These are phyloP conservation scores for Mycosphaerelloides madeirae DNA, from an alignment of 2,329 filamentous ascomycete genomes.

Conservation along the genomic window DNA sequence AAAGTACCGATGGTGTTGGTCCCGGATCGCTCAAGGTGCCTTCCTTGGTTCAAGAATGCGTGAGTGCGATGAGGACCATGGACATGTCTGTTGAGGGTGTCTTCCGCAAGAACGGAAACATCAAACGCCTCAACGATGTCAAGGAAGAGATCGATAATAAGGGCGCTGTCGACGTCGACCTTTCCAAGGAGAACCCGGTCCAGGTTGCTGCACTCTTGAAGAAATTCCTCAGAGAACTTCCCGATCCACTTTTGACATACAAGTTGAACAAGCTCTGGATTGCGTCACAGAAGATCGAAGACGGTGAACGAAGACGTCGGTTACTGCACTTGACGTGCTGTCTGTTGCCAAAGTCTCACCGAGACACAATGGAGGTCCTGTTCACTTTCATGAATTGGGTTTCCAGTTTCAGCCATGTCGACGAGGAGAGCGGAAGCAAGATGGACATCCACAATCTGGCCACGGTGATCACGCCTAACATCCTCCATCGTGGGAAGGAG, in stretches of 20 bases:
- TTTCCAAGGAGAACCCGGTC: conserved; percentile 84
- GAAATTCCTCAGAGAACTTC: conserved; percentile 89
- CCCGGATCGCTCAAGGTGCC: conserved; percentile 86
- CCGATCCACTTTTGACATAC: conserved; percentile 89
- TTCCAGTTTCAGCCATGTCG: conserved; percentile 92
- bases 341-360: conserved; percentile 82
- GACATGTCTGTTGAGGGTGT: conserved; percentile 98
- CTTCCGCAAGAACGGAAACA: conserved; percentile 98
- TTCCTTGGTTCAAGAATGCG: conserved; percentile 88
- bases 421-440: conserved; percentile 94
- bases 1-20: conserved; percentile 95
- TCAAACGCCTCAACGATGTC: conserved; percentile 83
- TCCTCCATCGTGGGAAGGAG: conserved; percentile 54
- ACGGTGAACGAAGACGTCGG: conserved; percentile 75
- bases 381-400: conserved; percentile 98
- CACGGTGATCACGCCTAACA: conserved; percentile 95
- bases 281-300: conserved; percentile 76
- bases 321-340: conserved; percentile 89
- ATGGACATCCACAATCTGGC: conserved; percentile 98
- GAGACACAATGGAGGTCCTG: conserved; percentile 89
- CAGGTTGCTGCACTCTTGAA: conserved; percentile 92
- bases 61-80: conserved; percentile 96
- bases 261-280: conserved; percentile 92
- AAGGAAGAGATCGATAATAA: conserved; percentile 81
- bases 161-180: conserved; percentile 77